A percentile compares a stretch with the other conserved stretches of the same genome.
Conservation (phyloP, 177 flowering plant species). For the Telopea speciosissima region DNA sequence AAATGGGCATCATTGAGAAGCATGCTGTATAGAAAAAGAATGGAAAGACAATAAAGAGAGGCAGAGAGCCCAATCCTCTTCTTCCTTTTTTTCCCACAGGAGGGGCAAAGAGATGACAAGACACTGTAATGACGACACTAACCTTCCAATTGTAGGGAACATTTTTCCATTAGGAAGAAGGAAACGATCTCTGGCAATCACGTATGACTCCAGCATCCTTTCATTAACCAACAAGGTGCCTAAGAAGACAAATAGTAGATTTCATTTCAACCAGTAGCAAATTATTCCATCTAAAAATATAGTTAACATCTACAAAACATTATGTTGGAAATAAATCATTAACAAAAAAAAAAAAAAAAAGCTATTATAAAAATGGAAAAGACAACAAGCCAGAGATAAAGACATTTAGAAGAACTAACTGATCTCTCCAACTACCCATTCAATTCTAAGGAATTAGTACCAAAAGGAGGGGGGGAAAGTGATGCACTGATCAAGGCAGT, state of each 20-base stretch:
- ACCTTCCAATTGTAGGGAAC: conserved; percentile 97
- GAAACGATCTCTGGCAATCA: conserved; percentile 97
- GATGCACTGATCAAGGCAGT: too few species aligned
- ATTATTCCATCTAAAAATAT: not conserved
- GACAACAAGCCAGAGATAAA: not conserved
- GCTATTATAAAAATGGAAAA: not conserved
- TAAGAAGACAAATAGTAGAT: conserved; percentile 15
- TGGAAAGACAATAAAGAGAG: not conserved
- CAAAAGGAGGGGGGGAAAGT: too few species aligned
- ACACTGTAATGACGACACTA: not conserved
- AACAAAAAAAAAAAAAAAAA: not conserved
- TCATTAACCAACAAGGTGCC: conserved; percentile 94
- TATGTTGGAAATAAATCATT: not conserved
- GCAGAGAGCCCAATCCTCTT: not conserved
- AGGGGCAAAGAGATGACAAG: not conserved
- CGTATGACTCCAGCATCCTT: conserved; percentile 97
- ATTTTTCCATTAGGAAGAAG: conserved; percentile 84
- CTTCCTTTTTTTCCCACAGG: too few species aligned
- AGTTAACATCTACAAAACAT: not conserved
- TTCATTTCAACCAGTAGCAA: not conserved
- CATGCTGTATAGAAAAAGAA: too few species aligned
- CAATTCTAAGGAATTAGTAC: too few species aligned
- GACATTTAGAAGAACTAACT: not conserved
- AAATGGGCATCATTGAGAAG: too few species aligned
- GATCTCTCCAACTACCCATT: too few species aligned